phyloP scores from a whole-genome alignment of 2,329 filamentous ascomycete genomes.

The Talaromyces sp. region DNA sequence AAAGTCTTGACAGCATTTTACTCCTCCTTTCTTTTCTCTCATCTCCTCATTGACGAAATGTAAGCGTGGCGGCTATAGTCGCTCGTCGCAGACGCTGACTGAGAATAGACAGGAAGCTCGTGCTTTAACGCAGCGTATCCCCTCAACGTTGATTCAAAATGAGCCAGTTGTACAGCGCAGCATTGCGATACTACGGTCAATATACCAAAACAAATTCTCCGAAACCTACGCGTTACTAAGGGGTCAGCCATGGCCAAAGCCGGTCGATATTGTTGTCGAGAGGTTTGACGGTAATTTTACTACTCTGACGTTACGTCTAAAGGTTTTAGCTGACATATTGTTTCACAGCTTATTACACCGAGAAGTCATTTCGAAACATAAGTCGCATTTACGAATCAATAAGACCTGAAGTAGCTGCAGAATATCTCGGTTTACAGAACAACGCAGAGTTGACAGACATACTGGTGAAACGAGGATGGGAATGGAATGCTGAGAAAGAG shows the following conservation, averaged over 20 bases:
- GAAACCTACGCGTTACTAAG: slow-evolving; percentile 36
- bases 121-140: slow-evolving; percentile 37
- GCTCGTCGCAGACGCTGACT: slow-evolving; percentile 6
- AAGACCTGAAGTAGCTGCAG: slow-evolving; percentile 33
- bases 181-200: slow-evolving; percentile 34
- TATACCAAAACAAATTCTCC: slow-evolving; percentile 37
- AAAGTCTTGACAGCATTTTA: slow-evolving; percentile 38
- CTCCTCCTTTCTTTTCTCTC: slow-evolving; percentile 38
- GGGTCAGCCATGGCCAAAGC: slow-evolving; percentile 33
- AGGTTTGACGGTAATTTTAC: slow-evolving; percentile 36
- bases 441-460: slow-evolving; percentile 30
- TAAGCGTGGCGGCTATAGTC: slow-evolving; percentile 21
- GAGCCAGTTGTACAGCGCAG: slow-evolving; percentile 36
- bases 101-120: slow-evolving; percentile 35
- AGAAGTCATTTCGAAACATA: slow-evolving; percentile 37
- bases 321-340: neutral
- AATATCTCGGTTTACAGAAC: slow-evolving; percentile 33
- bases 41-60: slow-evolving; percentile 40
- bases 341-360: slow-evolving; percentile 34
- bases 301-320: neutral
- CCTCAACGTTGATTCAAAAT: slow-evolving; percentile 26
- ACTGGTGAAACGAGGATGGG: slow-evolving; percentile 37
- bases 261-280: slow-evolving; percentile 29
- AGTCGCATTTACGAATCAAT: slow-evolving; percentile 41
- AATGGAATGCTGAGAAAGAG: slow-evolving; percentile 33